Base-by-base conservation (phyloP, 345 rosid species). In the Hirschfeldia incana region DNA sequence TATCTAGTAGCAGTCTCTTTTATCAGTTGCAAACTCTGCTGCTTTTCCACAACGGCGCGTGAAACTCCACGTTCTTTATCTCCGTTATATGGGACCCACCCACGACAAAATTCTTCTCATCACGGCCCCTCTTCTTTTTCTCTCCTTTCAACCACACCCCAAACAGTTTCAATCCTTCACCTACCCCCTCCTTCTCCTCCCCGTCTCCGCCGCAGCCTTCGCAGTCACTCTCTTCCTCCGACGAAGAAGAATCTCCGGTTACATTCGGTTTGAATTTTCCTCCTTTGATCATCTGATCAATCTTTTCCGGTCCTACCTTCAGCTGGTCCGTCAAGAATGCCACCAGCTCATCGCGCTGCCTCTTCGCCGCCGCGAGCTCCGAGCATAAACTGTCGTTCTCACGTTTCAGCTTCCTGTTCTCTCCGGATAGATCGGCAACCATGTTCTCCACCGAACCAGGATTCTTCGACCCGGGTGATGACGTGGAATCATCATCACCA, bases 301-400 rank as follows among this genome's bases (percentile, higher is more conserved):
- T 89, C 67, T 92, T 87, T 1, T 94, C 97, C 0, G 93, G 97
- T 42, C 68, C 89, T 49, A 94, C 93, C 68, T 92, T 88, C 67
- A 89, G 65, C 68, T 82, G 85, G 64, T 85, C 81, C 0, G 86
- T 88, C 80, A 94, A 76, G 83, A 89, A 90, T 8, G 84, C 65
- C 39, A 89, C 78, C 64, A 94, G 76, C 84, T 91, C 94, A 30
- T 91, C 95, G 26, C 95, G 88, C 37, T 88, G 91, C 79, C 78
- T 89, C 87, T 90, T 94, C 70, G 90, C 89, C 83, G 87, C 92
- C 63, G 88, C 91, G 61, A 94, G 90, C 84, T 94, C 94, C 26
- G 87, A 80, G 87, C 90, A 85, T 42, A 94, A 75, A 53, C 61
- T 72, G 80, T 83, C 88, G 79, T 92, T 94, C 74, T 94, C 94